Evolutionary conservation across 441 rosid species (phyloP).

Genomic region (Pelargonium cotyledonis): DNA sequence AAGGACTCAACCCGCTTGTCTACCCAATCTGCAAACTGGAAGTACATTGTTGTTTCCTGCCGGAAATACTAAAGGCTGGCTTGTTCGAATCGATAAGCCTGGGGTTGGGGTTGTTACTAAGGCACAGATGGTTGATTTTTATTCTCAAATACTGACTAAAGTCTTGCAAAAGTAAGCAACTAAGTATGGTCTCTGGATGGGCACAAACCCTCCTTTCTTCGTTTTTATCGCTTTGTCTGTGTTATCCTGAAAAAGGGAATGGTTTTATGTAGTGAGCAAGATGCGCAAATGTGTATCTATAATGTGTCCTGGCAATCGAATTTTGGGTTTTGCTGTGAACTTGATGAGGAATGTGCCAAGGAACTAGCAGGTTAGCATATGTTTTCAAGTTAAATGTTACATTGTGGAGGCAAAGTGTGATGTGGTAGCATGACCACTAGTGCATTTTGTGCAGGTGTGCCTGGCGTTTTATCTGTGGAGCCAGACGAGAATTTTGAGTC

Average conservation of each 20-base stretch:
- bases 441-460: constrained; percentile 49
- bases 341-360: constrained; percentile 63
- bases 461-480: constrained; percentile 77
- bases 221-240: background rate
- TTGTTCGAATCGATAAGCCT: constrained; percentile 63
- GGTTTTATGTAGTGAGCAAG: constrained; percentile 50
- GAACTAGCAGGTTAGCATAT: constrained; percentile 59
- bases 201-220: constrained; percentile 4
- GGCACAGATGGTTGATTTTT: constrained; percentile 90
- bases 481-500: constrained; percentile 58
- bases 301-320: constrained; percentile 74
- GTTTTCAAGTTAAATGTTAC: constrained; percentile 3
- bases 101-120: constrained; percentile 72
- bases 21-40: constrained; percentile 20
- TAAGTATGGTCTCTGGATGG: background rate
- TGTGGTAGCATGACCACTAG: constrained; percentile 10
- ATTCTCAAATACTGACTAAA: constrained; percentile 58
- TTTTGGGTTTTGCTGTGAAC: constrained; percentile 77
- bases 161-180: constrained; percentile 63
- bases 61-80: constrained; percentile 56
- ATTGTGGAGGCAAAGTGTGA: constrained; percentile 5
- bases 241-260: background rate
- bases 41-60: constrained; percentile 47
- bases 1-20: constrained; percentile 11
- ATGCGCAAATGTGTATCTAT: constrained; percentile 89